Evolutionary conservation across 148 eudicot genomes (phyloP).

Genomic region (Euryodendron excelsum): DNA sequence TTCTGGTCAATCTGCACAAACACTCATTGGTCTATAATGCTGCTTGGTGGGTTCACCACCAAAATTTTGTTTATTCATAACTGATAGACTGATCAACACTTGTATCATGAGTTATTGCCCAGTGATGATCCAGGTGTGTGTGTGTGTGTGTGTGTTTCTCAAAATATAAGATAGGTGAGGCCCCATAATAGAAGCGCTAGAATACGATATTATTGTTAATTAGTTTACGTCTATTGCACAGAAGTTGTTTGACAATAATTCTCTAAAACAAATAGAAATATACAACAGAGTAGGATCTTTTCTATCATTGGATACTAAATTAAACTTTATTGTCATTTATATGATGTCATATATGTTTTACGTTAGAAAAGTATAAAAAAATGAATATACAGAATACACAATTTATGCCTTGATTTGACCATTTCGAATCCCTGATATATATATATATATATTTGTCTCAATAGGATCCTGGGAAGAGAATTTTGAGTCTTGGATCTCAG

Average conservation of each 20-base stretch:
- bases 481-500: background rate
- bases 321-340: background rate
- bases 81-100: background rate
- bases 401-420: background rate
- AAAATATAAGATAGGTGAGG: background rate
- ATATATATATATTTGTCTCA: background rate
- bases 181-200: background rate
- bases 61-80: background rate
- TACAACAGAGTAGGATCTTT: background rate
- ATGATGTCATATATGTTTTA: background rate
- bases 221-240: background rate
- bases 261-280: background rate
- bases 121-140: background rate
- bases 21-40: background rate
- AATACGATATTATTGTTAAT: background rate
- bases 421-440: background rate
- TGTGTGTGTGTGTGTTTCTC: background rate
- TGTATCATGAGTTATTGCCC: background rate
- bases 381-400: background rate
- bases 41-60: slow-evolving; percentile 12
- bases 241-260: background rate
- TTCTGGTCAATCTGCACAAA: background rate
- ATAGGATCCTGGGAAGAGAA: background rate
- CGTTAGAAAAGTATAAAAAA: background rate
- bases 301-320: background rate